Percentiles rank a stretch among this genome's conserved stretches.
Evolutionary conservation across 2,329 filamentous ascomycete genomes (phyloP).

Genomic region (Thermothelomyces thermophilus): DNA sequence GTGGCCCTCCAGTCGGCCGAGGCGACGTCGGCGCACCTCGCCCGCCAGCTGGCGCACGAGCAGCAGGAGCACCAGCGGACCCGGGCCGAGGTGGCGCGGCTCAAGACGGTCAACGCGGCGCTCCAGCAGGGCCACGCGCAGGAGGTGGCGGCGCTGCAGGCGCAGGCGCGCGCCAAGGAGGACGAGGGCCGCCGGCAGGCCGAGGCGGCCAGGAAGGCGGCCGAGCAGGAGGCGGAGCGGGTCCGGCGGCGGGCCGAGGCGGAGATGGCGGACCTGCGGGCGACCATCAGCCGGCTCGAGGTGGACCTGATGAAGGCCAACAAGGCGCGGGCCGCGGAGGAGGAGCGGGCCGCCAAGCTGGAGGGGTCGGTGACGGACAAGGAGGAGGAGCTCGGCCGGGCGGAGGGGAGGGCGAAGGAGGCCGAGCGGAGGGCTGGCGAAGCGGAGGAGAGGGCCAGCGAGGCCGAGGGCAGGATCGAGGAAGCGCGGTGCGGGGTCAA

Average conservation of each 20-base stretch:
- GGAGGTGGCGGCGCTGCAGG: slow-evolving; percentile 40
- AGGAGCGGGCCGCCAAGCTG: slow-evolving; percentile 15
- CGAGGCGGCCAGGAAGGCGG: slow-evolving; percentile 41
- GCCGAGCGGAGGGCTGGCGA: slow-evolving; percentile 23
- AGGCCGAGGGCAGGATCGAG: slow-evolving; percentile 29
- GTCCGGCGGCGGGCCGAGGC: slow-evolving; percentile 47
- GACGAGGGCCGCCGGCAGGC: slow-evolving; percentile 30
- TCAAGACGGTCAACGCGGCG: slow-evolving; percentile 63
- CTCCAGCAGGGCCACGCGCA: slow-evolving; percentile 64
- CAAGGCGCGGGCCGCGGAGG: slow-evolving; percentile 43
- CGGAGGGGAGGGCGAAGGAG: slow-evolving; percentile 27
- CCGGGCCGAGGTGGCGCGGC: slow-evolving; percentile 51
- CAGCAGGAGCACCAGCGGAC: slow-evolving; percentile 59
- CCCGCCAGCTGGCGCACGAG: slow-evolving; percentile 28
- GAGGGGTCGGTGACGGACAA: neutral
- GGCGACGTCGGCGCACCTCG: slow-evolving; percentile 1
- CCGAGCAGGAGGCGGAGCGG: slow-evolving; percentile 45
- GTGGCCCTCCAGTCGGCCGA: slow-evolving; percentile 26
- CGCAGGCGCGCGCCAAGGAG: slow-evolving; percentile 17
- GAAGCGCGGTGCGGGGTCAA: slow-evolving; percentile 29
- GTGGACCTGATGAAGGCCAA: slow-evolving; percentile 56
- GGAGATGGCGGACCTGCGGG: slow-evolving; percentile 57
- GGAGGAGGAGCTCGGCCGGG: slow-evolving; percentile 32
- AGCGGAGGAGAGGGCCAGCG: slow-evolving; percentile 20
- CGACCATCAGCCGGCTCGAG: slow-evolving; percentile 55